Percentiles rank a stretch among this genome's conserved stretches.
These are phyloP conservation scores for Aspergillus ruber DNA, from an alignment of 2,329 filamentous ascomycete genomes.

Conservation along the genomic window DNA sequence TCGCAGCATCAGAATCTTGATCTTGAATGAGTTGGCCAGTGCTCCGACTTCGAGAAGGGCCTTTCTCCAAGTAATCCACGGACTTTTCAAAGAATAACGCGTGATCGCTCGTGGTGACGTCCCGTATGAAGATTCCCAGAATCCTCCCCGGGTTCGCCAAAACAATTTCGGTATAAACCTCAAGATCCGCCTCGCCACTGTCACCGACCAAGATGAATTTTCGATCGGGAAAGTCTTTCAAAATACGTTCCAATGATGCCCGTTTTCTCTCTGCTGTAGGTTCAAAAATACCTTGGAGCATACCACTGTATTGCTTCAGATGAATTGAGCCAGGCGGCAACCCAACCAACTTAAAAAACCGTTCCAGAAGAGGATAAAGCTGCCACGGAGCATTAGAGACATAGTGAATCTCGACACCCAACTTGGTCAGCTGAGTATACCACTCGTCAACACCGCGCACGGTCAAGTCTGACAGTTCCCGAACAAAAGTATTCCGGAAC, in stretches of 20 bases:
- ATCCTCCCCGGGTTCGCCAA: slow-evolving; percentile 76
- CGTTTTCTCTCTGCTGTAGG: slow-evolving; percentile 94
- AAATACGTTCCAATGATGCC: slow-evolving; percentile 73
- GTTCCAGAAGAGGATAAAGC: slow-evolving; percentile 80
- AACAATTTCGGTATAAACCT: slow-evolving; percentile 94
- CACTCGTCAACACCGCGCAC: slow-evolving; percentile 85
- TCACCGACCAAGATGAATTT: slow-evolving; percentile 91
- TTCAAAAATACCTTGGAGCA: slow-evolving; percentile 97
- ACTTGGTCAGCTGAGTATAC: slow-evolving; percentile 69
- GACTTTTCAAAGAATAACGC: slow-evolving; percentile 73
- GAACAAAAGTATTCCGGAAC: slow-evolving; percentile 91
- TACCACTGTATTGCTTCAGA: slow-evolving; percentile 90
- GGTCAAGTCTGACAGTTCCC: slow-evolving; percentile 72
- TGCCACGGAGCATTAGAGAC: slow-evolving; percentile 99
- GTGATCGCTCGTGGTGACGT: slow-evolving; percentile 75
- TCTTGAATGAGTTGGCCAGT: slow-evolving; percentile 15
- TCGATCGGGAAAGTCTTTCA: slow-evolving; percentile 81
- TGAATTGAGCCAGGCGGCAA: slow-evolving; percentile 87
- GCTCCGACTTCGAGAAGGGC: slow-evolving; percentile 17
- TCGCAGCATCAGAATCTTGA: slow-evolving; percentile 22
- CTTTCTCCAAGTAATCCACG: slow-evolving; percentile 28
- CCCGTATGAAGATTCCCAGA: slow-evolving; percentile 83
- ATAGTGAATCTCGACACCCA: slow-evolving; percentile 88
- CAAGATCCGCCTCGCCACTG: slow-evolving; percentile 91
- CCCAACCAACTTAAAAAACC: slow-evolving; percentile 73